Evolutionary conservation across 2,329 filamentous ascomycete genomes (phyloP).

Genomic region (Monilinia aucupariae): DNA sequence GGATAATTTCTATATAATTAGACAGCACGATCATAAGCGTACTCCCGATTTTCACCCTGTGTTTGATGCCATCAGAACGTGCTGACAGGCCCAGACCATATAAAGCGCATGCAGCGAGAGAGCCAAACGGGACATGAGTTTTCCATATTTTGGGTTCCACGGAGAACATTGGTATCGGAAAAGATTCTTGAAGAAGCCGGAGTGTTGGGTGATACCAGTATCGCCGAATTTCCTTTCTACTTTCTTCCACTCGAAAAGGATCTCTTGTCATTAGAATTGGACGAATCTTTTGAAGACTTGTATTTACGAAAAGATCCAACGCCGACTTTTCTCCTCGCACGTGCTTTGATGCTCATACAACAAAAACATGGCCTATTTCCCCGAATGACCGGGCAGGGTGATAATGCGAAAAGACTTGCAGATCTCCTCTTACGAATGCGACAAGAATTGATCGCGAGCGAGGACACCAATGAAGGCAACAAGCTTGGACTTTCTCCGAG

Average conservation of each 20-base stretch:
- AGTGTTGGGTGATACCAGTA: constrained; percentile 85
- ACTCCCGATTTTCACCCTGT: constrained; percentile 33
- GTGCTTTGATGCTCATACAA: constrained; percentile 90
- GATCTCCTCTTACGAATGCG: constrained; percentile 88
- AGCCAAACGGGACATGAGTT: constrained; percentile 92
- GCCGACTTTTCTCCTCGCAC: constrained; percentile 80
- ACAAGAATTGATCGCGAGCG: constrained; percentile 77
- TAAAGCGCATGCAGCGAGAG: constrained; percentile 81
- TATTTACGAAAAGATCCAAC: constrained; percentile 89
- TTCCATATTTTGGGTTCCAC: constrained; percentile 91
- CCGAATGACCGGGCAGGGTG: constrained; percentile 89
- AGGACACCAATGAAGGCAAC: constrained; percentile 58
- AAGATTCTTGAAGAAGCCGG: constrained; percentile 88
- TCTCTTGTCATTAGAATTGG: constrained; percentile 82
- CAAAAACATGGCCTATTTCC: constrained; percentile 90
- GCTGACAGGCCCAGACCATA: constrained; percentile 72
- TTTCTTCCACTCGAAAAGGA: constrained; percentile 92
- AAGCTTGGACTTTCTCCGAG: constrained; percentile 74
- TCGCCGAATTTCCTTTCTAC: constrained; percentile 78
- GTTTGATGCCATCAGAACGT: constrained; percentile 48
- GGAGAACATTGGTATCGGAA: constrained; percentile 86
- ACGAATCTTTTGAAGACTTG: constrained; percentile 79
- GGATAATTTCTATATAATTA: constrained; percentile 23
- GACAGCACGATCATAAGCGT: constrained; percentile 41
- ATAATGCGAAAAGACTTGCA: constrained; percentile 83